These are phyloP conservation scores for Pichia ethanolica DNA, from an alignment of 805 yeast species.

Conservation along the genomic window DNA sequence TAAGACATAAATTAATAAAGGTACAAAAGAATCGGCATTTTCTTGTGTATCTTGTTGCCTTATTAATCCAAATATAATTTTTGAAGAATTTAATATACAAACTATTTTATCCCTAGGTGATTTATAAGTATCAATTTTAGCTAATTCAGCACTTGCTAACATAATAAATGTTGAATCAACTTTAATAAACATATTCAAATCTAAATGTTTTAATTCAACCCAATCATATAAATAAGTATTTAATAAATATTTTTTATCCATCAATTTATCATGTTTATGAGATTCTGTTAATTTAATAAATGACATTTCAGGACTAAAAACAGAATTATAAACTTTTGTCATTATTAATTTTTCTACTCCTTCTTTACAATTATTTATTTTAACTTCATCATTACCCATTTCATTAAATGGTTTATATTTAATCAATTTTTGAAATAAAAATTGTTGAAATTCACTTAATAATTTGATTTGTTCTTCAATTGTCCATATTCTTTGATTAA, in stretches of 20 bases:
- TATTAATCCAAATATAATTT: constrained; percentile 82
- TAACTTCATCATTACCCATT: constrained; percentile 43
- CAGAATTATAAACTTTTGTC: constrained; percentile 72
- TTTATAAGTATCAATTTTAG: constrained; percentile 71
- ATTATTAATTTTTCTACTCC: constrained; percentile 90
- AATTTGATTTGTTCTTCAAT: constrained; percentile 73
- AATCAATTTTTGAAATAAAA: constrained; percentile 57
- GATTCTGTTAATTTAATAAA: constrained; percentile 38
- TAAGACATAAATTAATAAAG: constrained; percentile 73
- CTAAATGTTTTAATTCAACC: constrained; percentile 70
- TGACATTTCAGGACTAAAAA: constrained; percentile 65
- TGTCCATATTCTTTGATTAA: constrained; percentile 61
- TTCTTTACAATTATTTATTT: constrained; percentile 68
- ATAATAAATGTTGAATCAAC: constrained; percentile 47
- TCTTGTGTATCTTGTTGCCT: constrained; percentile 49
- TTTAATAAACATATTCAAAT: constrained; percentile 47
- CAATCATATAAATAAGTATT: constrained; percentile 35
- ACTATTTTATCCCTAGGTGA: constrained; percentile 94
- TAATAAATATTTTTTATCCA: constrained; percentile 56
- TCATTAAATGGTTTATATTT: constrained; percentile 66
- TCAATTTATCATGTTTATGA: constrained; percentile 54
- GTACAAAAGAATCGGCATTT: constrained; percentile 93
- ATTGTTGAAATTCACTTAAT: constrained; percentile 65
- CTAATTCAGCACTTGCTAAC: constrained; percentile 67
- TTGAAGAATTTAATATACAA: constrained; percentile 85